Percentiles rank a stretch among this genome's conserved stretches.
These are phyloP conservation scores for Amanita brunnescens DNA, from an alignment of 768 basidiomycete genomes.

Conservation along the genomic window DNA sequence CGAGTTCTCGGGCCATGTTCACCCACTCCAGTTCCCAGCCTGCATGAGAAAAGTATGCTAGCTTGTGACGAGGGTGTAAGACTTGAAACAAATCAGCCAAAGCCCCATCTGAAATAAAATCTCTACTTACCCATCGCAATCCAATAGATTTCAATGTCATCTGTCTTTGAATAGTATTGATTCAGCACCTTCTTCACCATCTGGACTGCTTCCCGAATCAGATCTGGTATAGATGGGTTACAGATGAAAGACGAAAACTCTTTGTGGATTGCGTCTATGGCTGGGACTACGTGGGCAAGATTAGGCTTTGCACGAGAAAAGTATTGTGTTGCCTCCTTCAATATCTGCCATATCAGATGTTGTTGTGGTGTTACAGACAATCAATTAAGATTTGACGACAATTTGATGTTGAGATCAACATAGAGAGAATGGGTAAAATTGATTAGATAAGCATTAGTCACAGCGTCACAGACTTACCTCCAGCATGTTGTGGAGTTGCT, in stretches of 20 bases:
- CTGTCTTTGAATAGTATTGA: conserved; percentile 18
- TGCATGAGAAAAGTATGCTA: conserved; percentile 22
- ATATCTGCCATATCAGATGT: background rate
- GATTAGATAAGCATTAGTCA: background rate
- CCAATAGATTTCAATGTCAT: conserved; percentile 15
- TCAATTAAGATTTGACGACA: background rate
- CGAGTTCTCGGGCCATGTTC: conserved; percentile 14
- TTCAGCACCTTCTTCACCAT: conserved; percentile 19
- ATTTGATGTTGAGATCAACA: background rate
- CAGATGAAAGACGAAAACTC: background rate
- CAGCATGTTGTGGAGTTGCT: conserved; percentile 18
- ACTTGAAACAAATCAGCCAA: conserved; percentile 14
- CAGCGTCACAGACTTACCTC: conserved; percentile 13
- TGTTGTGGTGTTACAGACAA: background rate
- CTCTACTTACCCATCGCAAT: conserved; percentile 20
- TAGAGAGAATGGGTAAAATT: background rate
- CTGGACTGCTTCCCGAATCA: conserved; percentile 13
- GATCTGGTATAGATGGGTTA: background rate
- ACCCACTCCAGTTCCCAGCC: conserved; percentile 24
- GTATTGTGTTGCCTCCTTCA: conserved; percentile 12
- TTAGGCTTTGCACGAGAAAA: conserved; percentile 18
- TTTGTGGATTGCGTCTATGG: conserved; percentile 24
- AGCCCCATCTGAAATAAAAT: background rate
- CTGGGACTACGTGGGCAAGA: conserved; percentile 23
- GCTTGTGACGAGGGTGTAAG: conserved; percentile 27